These are phyloP conservation scores for Ophiostoma ips DNA, from an alignment of 2,329 filamentous ascomycete genomes.

Conservation along the genomic window DNA sequence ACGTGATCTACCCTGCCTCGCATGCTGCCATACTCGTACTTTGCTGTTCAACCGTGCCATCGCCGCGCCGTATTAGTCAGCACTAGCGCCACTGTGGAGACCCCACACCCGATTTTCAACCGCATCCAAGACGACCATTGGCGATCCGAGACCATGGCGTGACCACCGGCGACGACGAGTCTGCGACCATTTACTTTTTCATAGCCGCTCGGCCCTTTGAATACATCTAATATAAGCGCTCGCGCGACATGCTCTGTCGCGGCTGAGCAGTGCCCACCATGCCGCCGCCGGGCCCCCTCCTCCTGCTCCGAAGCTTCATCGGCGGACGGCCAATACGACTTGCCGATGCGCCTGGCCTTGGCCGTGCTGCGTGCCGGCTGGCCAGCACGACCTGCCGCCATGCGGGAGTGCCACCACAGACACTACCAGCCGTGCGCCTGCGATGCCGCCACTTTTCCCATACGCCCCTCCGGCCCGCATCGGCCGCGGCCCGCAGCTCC, in stretches of 20 bases:
- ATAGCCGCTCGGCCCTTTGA: too few species aligned
- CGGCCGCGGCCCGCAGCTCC: not conserved
- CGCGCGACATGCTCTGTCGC: not conserved
- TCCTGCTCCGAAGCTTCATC: slow-evolving; percentile 19
- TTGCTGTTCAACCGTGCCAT: too few species aligned
- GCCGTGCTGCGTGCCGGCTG: not conserved
- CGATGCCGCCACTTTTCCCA: slow-evolving; percentile 1
- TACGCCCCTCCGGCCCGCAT: slow-evolving; percentile 5
- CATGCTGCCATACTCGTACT: too few species aligned
- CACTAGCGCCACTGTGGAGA: too few species aligned
- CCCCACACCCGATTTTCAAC: too few species aligned
- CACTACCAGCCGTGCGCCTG: not conserved
- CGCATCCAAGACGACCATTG: too few species aligned
- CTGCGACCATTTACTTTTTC: too few species aligned
- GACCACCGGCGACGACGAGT: too few species aligned
- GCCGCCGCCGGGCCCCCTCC: slow-evolving; percentile 25
- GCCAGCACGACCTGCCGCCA: not conserved
- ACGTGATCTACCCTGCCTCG: too few species aligned
- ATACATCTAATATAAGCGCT: too few species aligned
- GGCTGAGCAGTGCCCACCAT: slow-evolving; percentile 1
- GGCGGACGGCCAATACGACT: slow-evolving; percentile 22
- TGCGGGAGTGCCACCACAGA: not conserved
- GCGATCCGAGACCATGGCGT: too few species aligned
- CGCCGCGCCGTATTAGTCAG: too few species aligned
- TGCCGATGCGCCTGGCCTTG: slow-evolving; percentile 1